Evolutionary conservation across 2,329 filamentous ascomycete species (phyloP), one percentile per base, ranked within the genome.

Genomic region (Phialocephala sp.): DNA sequence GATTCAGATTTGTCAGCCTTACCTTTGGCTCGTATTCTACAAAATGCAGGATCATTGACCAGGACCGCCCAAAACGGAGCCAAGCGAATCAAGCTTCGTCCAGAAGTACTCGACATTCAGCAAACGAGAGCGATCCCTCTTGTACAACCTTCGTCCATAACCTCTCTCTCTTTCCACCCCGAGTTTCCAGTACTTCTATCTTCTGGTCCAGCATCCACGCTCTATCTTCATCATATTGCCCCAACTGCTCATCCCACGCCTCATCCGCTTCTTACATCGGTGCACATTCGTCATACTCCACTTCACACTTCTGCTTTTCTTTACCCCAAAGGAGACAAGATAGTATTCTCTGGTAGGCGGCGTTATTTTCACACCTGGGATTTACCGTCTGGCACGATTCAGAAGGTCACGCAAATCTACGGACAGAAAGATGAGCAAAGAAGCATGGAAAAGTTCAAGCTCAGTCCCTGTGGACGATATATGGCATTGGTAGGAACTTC

Each of bases 291-390:
- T 74, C 86, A 87, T 69, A 94, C 93, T 0, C 91, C 94, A n/a
- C 84, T 99, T 61, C 88, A 90, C 65, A 93, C 91, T 12, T 93
- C 94, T 8, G 86, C 91, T 43, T 98, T 99, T 78, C 83, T 93
- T 64, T 86, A 85, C 32, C 87, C 90, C 4, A 80, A 81, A 18
- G 92, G 91, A 69, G 89, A 91, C 68, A 90, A 90, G 72, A 91
- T 99, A 71, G 92, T 97, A 78, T 91, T 97, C 66, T 91, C 93
- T 20, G 94, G 94, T 43, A 90, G 94, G 41, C 88, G 95, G 59
- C 89, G 89, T 69, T 98, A 93, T 81, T 97, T 98, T 79, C 95
- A 98, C 79, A 89, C 91, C 71, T 99, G 95, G 95, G 90, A 98
- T 74, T 85, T 99, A 27, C 83, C 90, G 52, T 89, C 90, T 0